Base-by-base conservation (phyloP, 495 filamentous ascomycete genomes). In the Amorphotheca resinae region DNA sequence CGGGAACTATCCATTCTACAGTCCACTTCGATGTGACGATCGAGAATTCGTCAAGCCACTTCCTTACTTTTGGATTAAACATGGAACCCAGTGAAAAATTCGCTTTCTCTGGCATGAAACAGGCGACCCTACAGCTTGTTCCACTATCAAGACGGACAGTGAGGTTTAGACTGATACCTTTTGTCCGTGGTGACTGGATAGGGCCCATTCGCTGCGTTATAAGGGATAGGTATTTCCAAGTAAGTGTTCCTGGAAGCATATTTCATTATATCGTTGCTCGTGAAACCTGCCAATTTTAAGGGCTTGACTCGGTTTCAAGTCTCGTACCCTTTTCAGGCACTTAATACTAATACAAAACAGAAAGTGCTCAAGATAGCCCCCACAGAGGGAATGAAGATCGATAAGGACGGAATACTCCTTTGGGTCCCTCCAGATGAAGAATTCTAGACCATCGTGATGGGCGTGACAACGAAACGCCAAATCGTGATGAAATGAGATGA, bases 31-130 rank as follows among this genome's bases (percentile, higher is more conserved):
- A 61, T 17, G 83, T 93, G 50, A 82, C 77, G 5, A 72, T 96
- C 47, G 91, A 99, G 57, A 99, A 99, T 57, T 83, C 91, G 3
- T 94, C 93, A 2, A 80, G 76, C 54, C 89, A 96, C 54, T 88
- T 91, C 59, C 72, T 99, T 15, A 93, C 87, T 0, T 96, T 99
- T 61, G 84, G 79, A 16, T 57, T 95, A 22, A 73, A 74, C 8
- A 95, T 99, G 87, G 93, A 99, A 49, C 79, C 86, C 1, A 85
- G 73, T 53, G 87, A 93, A 45, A 74, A 83, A 11, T 99, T 99
- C 59, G 91, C 86, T 5, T 95, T 99, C 58, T 87, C 82, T 21
- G 91, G 91, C 0, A 69, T 84, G 3, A 96, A 95, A 64, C 71
- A 79, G 35, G 76, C 74, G 4, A 77, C 76, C 2, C 41, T 94